phyloP scores from a whole-genome alignment of 768 basidiomycete species.

The Phaeotremella skinneri region DNA sequence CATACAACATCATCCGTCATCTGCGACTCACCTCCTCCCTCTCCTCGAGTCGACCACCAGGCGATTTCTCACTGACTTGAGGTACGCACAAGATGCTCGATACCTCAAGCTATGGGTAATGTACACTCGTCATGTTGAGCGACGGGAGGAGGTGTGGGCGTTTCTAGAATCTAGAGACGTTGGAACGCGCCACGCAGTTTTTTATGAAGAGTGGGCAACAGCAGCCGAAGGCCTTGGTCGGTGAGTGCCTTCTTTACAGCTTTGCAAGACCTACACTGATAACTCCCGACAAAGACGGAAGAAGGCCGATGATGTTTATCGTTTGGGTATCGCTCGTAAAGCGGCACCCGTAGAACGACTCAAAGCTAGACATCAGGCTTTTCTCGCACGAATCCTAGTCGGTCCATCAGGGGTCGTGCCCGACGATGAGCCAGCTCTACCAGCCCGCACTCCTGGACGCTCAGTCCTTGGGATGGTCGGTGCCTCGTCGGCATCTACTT shows the following conservation, averaged over 20 bases:
- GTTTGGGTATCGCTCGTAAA: constrained; percentile 73
- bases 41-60: constrained; percentile 79
- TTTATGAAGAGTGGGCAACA: constrained; percentile 89
- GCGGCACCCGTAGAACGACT: constrained; percentile 81
- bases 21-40: constrained; percentile 69
- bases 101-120: constrained; percentile 90
- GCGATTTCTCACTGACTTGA: constrained; percentile 74
- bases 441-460: constrained; percentile 28
- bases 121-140: constrained; percentile 77
- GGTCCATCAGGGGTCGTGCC: constrained; percentile 42
- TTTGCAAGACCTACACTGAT: background rate
- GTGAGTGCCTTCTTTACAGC: constrained; percentile 56
- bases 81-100: constrained; percentile 76
- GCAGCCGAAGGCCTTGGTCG: constrained; percentile 71
- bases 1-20: constrained; percentile 74
- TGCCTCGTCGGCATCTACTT: constrained; percentile 40
- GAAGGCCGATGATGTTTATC: constrained; percentile 79
- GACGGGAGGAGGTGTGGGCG: constrained; percentile 71
- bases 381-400: constrained; percentile 62
- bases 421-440: constrained; percentile 33
- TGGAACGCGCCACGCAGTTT: constrained; percentile 69
- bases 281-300: constrained; percentile 57
- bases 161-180: constrained; percentile 90
- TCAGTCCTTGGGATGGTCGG: constrained; percentile 39
- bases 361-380: constrained; percentile 75